Base-by-base conservation (phyloP, 2,329 filamentous ascomycete species). In the Ophiocordyceps camponoti-floridani region DNA sequence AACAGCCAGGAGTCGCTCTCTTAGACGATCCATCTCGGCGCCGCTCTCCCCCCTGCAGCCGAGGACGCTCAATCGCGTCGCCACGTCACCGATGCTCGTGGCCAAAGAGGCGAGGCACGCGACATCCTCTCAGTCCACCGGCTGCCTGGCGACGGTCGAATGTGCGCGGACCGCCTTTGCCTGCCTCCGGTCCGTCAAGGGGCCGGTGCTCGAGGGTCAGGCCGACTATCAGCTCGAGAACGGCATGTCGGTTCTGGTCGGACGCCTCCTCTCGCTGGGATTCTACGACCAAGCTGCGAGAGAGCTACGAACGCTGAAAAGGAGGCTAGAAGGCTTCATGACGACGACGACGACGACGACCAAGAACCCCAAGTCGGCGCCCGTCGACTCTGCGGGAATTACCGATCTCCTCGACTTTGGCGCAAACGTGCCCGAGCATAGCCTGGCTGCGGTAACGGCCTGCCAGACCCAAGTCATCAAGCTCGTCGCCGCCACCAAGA, bases 171-270 rank as follows among this genome's bases (percentile, higher is more conserved):
- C 74, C 27, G 81, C 79, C 2, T 84, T 88, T 53, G 63, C 70
- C 7, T 77, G 75, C 43, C 63, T 88, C 37, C 69, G 79, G 43
- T 66, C 69, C 27, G 54, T 77, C 23, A 73, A 82, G 43, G 65
- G 70, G 26, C 62, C 70, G 1, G 62, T 71, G 6, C 66, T 70
- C 9, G 62, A 76, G 10, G 62, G 70, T 10, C 63, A 79, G n/a
- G 70, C 75, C 1, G 69, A 73, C 41, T 62, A 83, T 37, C 82
- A 88, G 54, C 59, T 88, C 4, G 84, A 88, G 56, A 77, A 69
- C 47, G 84, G 82, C 45, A 82, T 84, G 69, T 73, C 81, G 14
- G 76, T 79, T 0, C 68, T 88, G 44, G 61, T 81, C 37, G 73
- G 73, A 37, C 84, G 79, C 55, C 64, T 88, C 1, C 62, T 86